Percentiles rank a stretch among this genome's conserved stretches.
Evolutionary conservation across 2,329 filamentous ascomycete genomes (phyloP).

Genomic region (Tolypocladium cylindrosporum): DNA sequence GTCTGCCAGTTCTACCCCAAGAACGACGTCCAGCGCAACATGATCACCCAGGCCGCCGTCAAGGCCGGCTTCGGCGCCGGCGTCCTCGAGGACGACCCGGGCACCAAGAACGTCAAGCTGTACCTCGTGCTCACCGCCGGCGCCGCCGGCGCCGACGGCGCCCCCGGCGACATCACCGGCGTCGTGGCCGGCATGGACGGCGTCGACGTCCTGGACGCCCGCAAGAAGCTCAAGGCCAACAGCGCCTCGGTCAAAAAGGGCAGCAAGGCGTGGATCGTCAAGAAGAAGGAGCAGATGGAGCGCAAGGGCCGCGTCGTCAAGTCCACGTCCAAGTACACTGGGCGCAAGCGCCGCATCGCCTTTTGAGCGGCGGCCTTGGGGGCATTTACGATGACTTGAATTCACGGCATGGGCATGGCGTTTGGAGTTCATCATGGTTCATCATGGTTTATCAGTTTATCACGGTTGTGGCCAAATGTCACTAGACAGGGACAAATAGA

Average conservation of each 20-base stretch:
- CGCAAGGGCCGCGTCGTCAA: conserved; percentile 93
- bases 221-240: conserved; percentile 36
- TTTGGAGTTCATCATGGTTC: not conserved
- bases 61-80: conserved; percentile 93
- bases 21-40: conserved; percentile 80
- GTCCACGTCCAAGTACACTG: conserved; percentile 84
- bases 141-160: conserved; percentile 36
- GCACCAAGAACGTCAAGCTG: conserved; percentile 94
- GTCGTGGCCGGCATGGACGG: conserved; percentile 83
- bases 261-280: conserved; percentile 72
- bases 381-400: not conserved
- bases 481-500: conserved; percentile 2
- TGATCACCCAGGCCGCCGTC: conserved; percentile 86
- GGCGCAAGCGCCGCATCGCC: conserved; percentile 68
- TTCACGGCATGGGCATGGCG: conserved; percentile 14
- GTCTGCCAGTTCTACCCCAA: conserved; percentile 98
- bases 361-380: conserved; percentile 42
- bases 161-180: conserved; percentile 74
- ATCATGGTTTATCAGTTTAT: not conserved
- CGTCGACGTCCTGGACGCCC: conserved; percentile 70
- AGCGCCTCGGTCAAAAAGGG: conserved; percentile 62
- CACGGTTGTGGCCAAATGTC: not conserved
- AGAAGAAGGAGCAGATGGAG: conserved; percentile 90
- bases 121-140: conserved; percentile 92
- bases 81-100: conserved; percentile 87